Conservation (phyloP, 2,329 filamentous ascomycete species). For the Saccharata proteae region DNA sequence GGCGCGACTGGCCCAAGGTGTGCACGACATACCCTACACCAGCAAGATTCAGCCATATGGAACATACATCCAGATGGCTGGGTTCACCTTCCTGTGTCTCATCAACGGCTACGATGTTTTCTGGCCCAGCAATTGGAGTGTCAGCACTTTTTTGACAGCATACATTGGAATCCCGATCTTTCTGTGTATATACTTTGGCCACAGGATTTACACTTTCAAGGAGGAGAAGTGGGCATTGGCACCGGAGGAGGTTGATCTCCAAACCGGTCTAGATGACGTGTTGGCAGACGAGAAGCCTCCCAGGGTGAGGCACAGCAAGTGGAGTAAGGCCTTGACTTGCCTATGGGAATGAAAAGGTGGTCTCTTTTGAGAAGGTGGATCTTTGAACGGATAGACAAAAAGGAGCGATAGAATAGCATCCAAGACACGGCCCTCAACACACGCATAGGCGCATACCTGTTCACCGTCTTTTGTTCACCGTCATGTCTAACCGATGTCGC, state of each 20-base stretch:
- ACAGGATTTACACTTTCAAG: slow-evolving; percentile 35
- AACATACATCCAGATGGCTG: slow-evolving; percentile 46
- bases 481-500: no score
- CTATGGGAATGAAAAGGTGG: slow-evolving; percentile 15
- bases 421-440: no score
- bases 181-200: slow-evolving; percentile 39
- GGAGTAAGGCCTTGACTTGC: slow-evolving; percentile 16
- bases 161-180: slow-evolving; percentile 56
- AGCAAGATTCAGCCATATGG: slow-evolving; percentile 52
- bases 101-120: slow-evolving; percentile 70
- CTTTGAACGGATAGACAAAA: no score
- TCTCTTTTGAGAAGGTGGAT: no score
- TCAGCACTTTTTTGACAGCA: slow-evolving; percentile 50
- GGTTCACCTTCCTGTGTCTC: slow-evolving; percentile 51
- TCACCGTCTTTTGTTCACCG: no score
- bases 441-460: no score
- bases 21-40: slow-evolving; percentile 41
- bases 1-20: slow-evolving; percentile 41
- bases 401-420: no score
- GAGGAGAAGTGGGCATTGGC: slow-evolving; percentile 40
- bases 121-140: slow-evolving; percentile 52
- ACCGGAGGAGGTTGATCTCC: slow-evolving; percentile 40
- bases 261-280: slow-evolving; percentile 27
- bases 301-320: slow-evolving; percentile 12
- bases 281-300: slow-evolving; percentile 21